Evolutionary conservation across 2,329 filamentous ascomycete species (phyloP).

Genomic region (Ambrosiella xylebori): DNA sequence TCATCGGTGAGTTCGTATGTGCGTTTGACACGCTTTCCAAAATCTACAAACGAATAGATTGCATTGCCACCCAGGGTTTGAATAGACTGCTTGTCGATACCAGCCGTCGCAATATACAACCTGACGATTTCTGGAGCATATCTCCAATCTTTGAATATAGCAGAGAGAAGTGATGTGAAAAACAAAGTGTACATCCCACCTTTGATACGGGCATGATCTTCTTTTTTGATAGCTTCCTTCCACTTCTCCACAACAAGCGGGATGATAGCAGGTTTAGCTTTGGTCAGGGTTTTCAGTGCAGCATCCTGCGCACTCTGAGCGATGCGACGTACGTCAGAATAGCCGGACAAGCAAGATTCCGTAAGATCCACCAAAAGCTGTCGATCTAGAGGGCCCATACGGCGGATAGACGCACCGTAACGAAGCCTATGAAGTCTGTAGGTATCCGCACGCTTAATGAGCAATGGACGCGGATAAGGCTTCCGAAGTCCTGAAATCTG

Average conservation of each 20-base stretch:
- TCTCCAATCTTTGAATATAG: conserved; percentile 80
- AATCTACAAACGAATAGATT: conserved; percentile 76
- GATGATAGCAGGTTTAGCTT: conserved; percentile 74
- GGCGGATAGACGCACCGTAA: conserved; percentile 76
- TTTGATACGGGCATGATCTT: conserved; percentile 84
- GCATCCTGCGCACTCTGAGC: conserved; percentile 87
- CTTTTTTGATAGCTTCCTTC: conserved; percentile 57
- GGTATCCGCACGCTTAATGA: conserved; percentile 81
- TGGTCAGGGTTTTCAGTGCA: conserved; percentile 78
- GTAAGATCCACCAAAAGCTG: conserved; percentile 70
- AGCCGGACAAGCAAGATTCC: conserved; percentile 74
- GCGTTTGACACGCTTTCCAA: conserved; percentile 62
- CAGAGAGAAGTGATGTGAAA: conserved; percentile 76
- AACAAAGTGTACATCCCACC: conserved; percentile 82
- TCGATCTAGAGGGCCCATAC: conserved; percentile 82
- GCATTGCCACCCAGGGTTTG: conserved; percentile 72
- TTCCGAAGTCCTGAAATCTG: conserved; percentile 88
- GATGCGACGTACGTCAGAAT: conserved; percentile 88
- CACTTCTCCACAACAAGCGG: conserved; percentile 69
- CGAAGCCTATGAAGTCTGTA: conserved; percentile 90
- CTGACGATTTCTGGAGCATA: conserved; percentile 82
- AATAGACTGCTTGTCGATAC: conserved; percentile 85
- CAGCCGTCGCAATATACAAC: conserved; percentile 75
- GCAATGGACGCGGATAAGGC: conserved; percentile 76
- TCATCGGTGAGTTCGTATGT: conserved; percentile 43